A percentile compares a stretch with the other conserved stretches of the same genome.
phyloP scores from a whole-genome alignment of 805 yeast species.

The Lipomyces sp. region DNA sequence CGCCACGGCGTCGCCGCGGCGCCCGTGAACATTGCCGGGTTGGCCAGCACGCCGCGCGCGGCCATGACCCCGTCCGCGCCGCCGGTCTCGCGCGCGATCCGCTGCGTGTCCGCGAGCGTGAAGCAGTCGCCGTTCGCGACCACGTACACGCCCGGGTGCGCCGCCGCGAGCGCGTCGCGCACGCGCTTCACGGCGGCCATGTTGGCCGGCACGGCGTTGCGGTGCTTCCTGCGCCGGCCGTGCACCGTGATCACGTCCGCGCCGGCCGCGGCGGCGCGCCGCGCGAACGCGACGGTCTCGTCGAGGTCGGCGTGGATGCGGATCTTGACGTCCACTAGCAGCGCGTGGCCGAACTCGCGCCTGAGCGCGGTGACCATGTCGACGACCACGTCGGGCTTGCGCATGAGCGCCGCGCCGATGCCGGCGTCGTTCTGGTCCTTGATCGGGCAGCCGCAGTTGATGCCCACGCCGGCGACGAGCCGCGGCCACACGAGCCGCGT shows the following conservation, averaged over 20 bases:
- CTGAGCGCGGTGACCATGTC: conserved; percentile 83
- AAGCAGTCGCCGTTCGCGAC: conserved; percentile 99
- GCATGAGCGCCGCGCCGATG: conserved; percentile 93
- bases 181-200: conserved; percentile 73
- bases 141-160: conserved; percentile 64
- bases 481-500: conserved; percentile 86
- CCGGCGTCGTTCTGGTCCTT: conserved; percentile 93
- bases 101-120: conserved; percentile 56
- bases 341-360: conserved; percentile 59
- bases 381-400: conserved; percentile 73
- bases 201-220: conserved; percentile 81
- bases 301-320: conserved; percentile 74
- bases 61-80: conserved; percentile 94
- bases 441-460: conserved; percentile 97
- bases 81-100: conserved; percentile 62
- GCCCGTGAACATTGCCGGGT: conserved; percentile 87
- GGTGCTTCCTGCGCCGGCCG: conserved; percentile 80
- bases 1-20: conserved; percentile 79
- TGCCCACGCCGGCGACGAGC: conserved; percentile 89
- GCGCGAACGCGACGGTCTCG: conserved; percentile 71
- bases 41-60: conserved; percentile 78
- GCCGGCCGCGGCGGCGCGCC: conserved; percentile 75
- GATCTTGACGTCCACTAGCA: conserved; percentile 89
- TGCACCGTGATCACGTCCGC: conserved; percentile 93
- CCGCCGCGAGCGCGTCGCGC: conserved; percentile 48